phyloP scores from a whole-genome alignment of 106 monocot genomes.

The Alisma plantagoaquatica region DNA sequence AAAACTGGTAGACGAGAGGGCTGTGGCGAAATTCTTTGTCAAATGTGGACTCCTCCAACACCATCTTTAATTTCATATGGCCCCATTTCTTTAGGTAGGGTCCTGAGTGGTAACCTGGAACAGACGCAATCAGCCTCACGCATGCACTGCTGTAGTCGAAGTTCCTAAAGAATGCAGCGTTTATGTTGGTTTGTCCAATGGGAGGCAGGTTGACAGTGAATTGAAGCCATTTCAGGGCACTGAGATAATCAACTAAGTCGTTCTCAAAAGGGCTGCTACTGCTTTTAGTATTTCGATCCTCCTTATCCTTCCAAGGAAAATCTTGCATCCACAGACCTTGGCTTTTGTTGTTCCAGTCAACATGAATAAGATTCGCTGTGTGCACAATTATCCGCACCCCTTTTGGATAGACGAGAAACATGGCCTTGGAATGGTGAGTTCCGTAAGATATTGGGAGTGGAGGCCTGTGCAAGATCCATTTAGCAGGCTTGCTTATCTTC shows the following conservation, averaged over 20 bases:
- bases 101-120: conserved; percentile 90
- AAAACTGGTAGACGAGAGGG: conserved; percentile 95
- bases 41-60: conserved; percentile 62
- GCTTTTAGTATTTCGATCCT: conserved; percentile 9
- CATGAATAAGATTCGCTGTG: conserved; percentile 90
- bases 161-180: conserved; percentile 80
- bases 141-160: conserved; percentile 79
- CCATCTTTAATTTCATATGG: conserved; percentile 75
- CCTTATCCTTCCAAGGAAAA: conserved; percentile 77
- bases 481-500: conserved; percentile 55
- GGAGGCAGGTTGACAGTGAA: conserved; percentile 48
- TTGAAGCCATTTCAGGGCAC: conserved; percentile 66
- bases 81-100: conserved; percentile 84
- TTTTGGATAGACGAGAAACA: conserved; percentile 75
- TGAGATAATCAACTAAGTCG: conserved; percentile 92
- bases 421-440: conserved; percentile 96
- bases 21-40: conserved; percentile 72
- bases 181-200: conserved; percentile 48
- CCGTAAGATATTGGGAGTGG: conserved; percentile 95
- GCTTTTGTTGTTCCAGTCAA: conserved; percentile 98
- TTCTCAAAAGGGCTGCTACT: conserved; percentile 52
- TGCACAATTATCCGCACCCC: conserved; percentile 85
- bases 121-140: conserved; percentile 89
- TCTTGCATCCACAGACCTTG: conserved; percentile 99
- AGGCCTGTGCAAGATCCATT: conserved; percentile 91